phyloP scores from a whole-genome alignment of 2,329 filamentous ascomycete species.

The Cladophialophora carrionii region DNA sequence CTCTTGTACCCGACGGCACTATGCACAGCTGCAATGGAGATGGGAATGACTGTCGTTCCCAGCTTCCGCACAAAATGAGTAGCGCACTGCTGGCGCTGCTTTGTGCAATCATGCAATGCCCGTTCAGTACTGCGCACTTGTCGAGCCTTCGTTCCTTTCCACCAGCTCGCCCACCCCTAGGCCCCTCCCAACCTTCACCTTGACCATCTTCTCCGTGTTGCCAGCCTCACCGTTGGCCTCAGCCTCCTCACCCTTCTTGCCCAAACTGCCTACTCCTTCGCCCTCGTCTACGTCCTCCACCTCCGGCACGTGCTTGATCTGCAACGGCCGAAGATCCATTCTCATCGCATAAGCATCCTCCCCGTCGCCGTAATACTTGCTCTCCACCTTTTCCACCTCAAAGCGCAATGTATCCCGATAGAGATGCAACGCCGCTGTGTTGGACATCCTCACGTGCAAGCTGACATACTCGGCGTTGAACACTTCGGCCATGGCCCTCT shows the following conservation, averaged over 20 bases:
- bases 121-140: constrained; percentile 28
- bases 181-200: constrained; percentile 80
- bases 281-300: constrained; percentile 63
- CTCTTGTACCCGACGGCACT: background rate
- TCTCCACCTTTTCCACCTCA: constrained; percentile 77
- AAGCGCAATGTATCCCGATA: constrained; percentile 93
- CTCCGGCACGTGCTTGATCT: constrained; percentile 51
- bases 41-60: background rate
- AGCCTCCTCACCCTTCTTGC: constrained; percentile 53
- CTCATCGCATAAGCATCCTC: constrained; percentile 96
- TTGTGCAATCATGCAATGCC: background rate
- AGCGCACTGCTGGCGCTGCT: background rate
- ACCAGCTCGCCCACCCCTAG: constrained; percentile 71
- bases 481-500: constrained; percentile 95
- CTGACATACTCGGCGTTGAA: constrained; percentile 91
- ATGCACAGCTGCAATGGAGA: background rate
- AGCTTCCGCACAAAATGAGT: background rate
- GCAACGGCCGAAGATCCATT: constrained; percentile 69
- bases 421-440: constrained; percentile 84
- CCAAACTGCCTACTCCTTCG: constrained; percentile 67
- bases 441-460: constrained; percentile 92
- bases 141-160: constrained; percentile 50
- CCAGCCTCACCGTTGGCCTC: constrained; percentile 63
- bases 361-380: constrained; percentile 95
- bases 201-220: constrained; percentile 67